phyloP scores from a whole-genome alignment of 768 basidiomycete species.

The Hericium coralloides region DNA sequence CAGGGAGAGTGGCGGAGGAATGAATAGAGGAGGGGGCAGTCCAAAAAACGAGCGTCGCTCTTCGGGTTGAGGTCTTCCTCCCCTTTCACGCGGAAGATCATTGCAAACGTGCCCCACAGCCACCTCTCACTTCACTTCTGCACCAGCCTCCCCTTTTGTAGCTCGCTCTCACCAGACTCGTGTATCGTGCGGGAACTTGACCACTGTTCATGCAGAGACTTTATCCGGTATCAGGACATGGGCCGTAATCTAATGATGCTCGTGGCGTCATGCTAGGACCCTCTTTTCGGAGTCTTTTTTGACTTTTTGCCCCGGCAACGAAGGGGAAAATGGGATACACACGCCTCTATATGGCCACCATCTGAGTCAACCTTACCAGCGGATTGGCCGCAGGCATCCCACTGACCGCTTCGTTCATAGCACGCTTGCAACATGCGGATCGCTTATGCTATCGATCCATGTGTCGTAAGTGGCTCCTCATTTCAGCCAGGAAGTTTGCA shows the following conservation, averaged over 20 bases:
- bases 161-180: not conserved
- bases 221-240: not conserved
- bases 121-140: not conserved
- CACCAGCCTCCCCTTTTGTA: not conserved
- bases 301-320: not conserved
- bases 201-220: too few species aligned
- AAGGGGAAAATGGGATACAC: too few species aligned
- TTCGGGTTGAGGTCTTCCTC: constrained; percentile 10
- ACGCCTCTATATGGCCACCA: too few species aligned
- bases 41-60: constrained; percentile 10
- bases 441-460: too few species aligned
- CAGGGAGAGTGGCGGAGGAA: constrained; percentile 6
- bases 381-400: too few species aligned
- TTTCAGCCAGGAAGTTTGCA: too few species aligned
- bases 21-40: constrained; percentile 20
- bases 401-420: too few species aligned
- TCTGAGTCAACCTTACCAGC: too few species aligned
- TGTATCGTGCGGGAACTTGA: too few species aligned
- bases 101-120: not conserved
- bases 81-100: constrained; percentile 9
- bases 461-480: too few species aligned
- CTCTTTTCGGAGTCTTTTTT: not conserved
- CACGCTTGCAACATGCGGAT: too few species aligned
- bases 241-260: not conserved
- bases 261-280: not conserved